phyloP scores from a whole-genome alignment of 257 asterid genomes.

The Capsicum rhomboideum region DNA sequence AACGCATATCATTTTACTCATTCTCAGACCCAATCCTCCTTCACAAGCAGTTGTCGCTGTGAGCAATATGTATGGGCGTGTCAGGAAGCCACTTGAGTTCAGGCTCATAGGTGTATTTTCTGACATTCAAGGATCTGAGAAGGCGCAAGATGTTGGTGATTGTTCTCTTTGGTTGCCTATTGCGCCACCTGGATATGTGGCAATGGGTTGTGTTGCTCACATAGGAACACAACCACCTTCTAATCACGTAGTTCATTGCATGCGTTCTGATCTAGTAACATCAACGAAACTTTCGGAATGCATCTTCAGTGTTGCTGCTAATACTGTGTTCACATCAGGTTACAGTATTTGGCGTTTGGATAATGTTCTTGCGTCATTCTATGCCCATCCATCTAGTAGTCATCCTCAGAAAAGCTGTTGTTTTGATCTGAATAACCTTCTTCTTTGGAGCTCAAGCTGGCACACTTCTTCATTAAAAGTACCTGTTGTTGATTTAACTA shows the following conservation, averaged over 20 bases:
- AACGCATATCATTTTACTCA: slow-evolving; percentile 1
- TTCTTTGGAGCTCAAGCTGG: slow-evolving; percentile 62
- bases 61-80: slow-evolving; percentile 84
- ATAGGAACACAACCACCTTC: slow-evolving; percentile 84
- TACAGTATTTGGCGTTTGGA: slow-evolving; percentile 94
- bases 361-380: slow-evolving; percentile 82
- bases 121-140: slow-evolving; percentile 39
- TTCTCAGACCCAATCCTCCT: slow-evolving; percentile 92
- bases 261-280: slow-evolving; percentile 90
- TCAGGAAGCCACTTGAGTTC: slow-evolving; percentile 80
- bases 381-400: slow-evolving; percentile 57
- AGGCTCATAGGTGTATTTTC: slow-evolving; percentile 65
- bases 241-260: slow-evolving; percentile 78
- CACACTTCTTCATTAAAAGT: slow-evolving; percentile 48
- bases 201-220: slow-evolving; percentile 89
- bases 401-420: slow-evolving; percentile 51
- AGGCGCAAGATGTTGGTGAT: slow-evolving; percentile 31
- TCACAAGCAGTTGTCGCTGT: slow-evolving; percentile 93
- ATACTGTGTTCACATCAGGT: slow-evolving; percentile 56
- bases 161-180: slow-evolving; percentile 95
- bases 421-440: slow-evolving; percentile 84
- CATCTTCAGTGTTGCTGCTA: slow-evolving; percentile 39
- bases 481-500: slow-evolving; percentile 35
- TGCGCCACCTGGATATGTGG: slow-evolving; percentile 93
- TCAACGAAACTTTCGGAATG: slow-evolving; percentile 71